These are phyloP conservation scores for Euclidium syriacum DNA, from an alignment of 345 rosid genomes.

Conservation along the genomic window DNA sequence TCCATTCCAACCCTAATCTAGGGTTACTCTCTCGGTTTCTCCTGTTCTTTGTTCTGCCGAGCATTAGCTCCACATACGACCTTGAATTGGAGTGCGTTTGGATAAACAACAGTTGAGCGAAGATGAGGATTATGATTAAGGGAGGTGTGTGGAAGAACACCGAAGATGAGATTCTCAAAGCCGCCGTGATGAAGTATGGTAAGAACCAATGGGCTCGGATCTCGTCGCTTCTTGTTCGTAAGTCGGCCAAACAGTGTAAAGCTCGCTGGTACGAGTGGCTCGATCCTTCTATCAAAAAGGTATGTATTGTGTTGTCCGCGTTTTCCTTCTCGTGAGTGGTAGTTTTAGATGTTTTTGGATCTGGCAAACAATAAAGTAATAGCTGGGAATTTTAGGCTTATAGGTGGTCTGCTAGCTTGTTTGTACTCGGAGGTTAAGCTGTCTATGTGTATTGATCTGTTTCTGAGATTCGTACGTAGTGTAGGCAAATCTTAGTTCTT, in stretches of 20 bases:
- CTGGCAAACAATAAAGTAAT: background rate
- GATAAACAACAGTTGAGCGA: slow-evolving; percentile 25
- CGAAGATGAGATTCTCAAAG: slow-evolving; percentile 98
- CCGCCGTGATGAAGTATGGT: slow-evolving; percentile 99
- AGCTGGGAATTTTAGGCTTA: background rate
- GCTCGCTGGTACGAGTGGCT: slow-evolving; percentile 99
- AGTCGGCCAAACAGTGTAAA: slow-evolving; percentile 98
- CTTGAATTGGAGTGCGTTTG: slow-evolving; percentile 4
- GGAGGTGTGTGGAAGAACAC: slow-evolving; percentile 99
- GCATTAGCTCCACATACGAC: slow-evolving; percentile 6
- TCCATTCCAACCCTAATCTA: slow-evolving; percentile 20
- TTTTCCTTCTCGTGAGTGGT: background rate
- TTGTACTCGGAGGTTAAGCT: background rate
- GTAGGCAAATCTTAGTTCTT: background rate
- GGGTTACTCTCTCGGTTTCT: slow-evolving; percentile 23
- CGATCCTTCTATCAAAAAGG: slow-evolving; percentile 98
- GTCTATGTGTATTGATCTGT: background rate
- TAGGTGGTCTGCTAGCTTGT: slow-evolving; percentile 3
- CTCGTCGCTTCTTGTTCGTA: slow-evolving; percentile 95
- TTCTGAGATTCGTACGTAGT: background rate
- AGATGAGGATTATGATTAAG: slow-evolving; percentile 99
- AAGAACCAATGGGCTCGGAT: slow-evolving; percentile 99
- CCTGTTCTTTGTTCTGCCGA: background rate
- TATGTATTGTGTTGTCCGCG: background rate
- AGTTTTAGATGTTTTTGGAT: background rate